Conservation (phyloP, 768 basidiomycete genomes). For the Boletus vermiculosoides region DNA sequence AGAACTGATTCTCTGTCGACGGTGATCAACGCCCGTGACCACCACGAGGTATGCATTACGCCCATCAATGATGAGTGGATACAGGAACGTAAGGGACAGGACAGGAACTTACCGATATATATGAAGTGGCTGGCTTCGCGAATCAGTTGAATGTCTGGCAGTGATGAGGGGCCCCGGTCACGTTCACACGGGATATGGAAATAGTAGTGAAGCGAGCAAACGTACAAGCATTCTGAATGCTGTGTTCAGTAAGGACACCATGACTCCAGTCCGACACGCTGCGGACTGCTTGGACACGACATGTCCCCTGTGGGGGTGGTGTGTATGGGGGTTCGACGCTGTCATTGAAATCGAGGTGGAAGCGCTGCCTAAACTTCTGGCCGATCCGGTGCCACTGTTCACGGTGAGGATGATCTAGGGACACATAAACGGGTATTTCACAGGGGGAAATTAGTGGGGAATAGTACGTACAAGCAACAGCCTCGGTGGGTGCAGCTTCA, state of each 20-base stretch:
- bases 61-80: slow-evolving; percentile 8
- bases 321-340: slow-evolving; percentile 42
- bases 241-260: slow-evolving; percentile 84
- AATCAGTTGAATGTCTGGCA: slow-evolving; percentile 73
- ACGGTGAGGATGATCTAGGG: slow-evolving; percentile 62
- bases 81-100: neutral
- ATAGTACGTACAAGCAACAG: slow-evolving; percentile 51
- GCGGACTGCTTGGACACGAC: slow-evolving; percentile 77
- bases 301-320: slow-evolving; percentile 47
- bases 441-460: neutral
- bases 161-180: neutral
- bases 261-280: slow-evolving; percentile 94
- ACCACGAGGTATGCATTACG: slow-evolving; percentile 14
- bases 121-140: slow-evolving; percentile 83
- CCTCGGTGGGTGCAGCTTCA: slow-evolving; percentile 58
- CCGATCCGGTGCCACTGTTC: slow-evolving; percentile 60
- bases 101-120: slow-evolving; percentile 75
- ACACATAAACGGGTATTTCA: neutral
- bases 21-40: neutral
- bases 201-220: slow-evolving; percentile 15
- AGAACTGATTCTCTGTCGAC: slow-evolving; percentile 77
- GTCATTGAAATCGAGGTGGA: slow-evolving; percentile 48
- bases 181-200: neutral
- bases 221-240: slow-evolving; percentile 92
- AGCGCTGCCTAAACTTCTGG: slow-evolving; percentile 59